Percentiles rank a stretch among this genome's conserved stretches.
These are phyloP conservation scores for Fragilariopsis cylindrus DNA, from an alignment of 108 stramenopile species.

Conservation along the genomic window DNA sequence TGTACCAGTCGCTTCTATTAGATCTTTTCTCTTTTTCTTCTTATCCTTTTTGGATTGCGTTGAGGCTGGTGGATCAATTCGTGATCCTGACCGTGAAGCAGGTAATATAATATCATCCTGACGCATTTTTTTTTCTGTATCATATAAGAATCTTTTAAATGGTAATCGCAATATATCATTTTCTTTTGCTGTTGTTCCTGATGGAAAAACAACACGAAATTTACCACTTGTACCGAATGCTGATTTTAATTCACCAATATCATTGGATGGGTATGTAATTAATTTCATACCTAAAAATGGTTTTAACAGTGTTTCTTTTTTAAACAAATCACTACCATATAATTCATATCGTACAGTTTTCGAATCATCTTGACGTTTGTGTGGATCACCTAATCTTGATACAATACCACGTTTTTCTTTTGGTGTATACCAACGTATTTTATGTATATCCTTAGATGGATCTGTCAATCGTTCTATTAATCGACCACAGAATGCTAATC, in stretches of 20 bases:
- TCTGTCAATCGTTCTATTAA: constrained; percentile 61
- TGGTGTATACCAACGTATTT: constrained; percentile 69
- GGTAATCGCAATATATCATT: constrained; percentile 69
- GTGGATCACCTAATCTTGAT: constrained; percentile 76
- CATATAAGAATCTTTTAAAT: constrained; percentile 84
- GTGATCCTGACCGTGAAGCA: constrained; percentile 53
- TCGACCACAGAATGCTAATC: constrained; percentile 92
- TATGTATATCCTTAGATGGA: constrained; percentile 19
- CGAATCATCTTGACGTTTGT: constrained; percentile 65
- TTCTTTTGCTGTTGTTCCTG: constrained; percentile 67
- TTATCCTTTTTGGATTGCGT: constrained; percentile 49
- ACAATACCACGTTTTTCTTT: constrained; percentile 75
- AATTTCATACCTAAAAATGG: constrained; percentile 85
- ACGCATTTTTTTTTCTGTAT: constrained; percentile 80
- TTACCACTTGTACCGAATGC: constrained; percentile 93
- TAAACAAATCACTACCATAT: constrained; percentile 85
- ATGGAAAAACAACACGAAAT: constrained; percentile 86
- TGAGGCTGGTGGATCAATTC: constrained; percentile 52
- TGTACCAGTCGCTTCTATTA: constrained; percentile 52
- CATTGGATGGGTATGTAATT: constrained; percentile 60
- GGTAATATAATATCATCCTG: constrained; percentile 71
- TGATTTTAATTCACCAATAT: constrained; percentile 79
- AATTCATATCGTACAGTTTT: constrained; percentile 83
- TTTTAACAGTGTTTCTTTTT: constrained; percentile 89
- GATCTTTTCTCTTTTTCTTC: background rate